Conservation (phyloP, 257 asterid species). For the Solanum virginianum region DNA sequence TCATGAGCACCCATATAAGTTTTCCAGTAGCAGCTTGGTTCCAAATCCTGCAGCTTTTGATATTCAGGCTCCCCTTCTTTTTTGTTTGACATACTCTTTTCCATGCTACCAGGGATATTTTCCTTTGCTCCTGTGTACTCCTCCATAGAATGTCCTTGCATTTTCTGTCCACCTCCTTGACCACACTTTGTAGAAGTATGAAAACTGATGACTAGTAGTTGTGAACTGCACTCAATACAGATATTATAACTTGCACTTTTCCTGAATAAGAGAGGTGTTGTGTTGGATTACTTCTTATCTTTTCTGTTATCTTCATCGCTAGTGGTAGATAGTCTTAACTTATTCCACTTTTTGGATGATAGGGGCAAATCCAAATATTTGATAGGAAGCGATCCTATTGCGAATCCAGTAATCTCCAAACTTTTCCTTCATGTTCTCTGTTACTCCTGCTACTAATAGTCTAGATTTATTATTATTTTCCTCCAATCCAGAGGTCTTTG, state of each 20-base stretch:
- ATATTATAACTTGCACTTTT: no score
- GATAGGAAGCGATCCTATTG: not conserved
- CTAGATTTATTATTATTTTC: not conserved
- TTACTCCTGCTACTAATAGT: not conserved
- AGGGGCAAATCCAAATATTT: no score
- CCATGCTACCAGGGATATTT: not conserved
- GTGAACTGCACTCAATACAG: no score
- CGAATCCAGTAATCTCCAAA: not conserved
- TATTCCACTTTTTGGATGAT: no score
- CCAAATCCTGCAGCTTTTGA: not conserved
- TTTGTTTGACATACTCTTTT: not conserved
- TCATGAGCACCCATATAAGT: not conserved
- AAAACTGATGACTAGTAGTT: no score
- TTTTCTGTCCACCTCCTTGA: no score
- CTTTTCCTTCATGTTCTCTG: not conserved
- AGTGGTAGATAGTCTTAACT: no score
- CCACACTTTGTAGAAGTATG: no score
- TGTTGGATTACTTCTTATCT: no score
- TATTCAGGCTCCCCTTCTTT: not conserved
- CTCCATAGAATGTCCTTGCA: not conserved
- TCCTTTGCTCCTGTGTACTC: no score
- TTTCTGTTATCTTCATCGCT: no score
- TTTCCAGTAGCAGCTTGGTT: not conserved
- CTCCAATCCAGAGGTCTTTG: not conserved
- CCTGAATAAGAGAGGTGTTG: no score